Evolutionary conservation across 73 alveolate species (phyloP).

Genomic region (Symbiodinium natans): DNA sequence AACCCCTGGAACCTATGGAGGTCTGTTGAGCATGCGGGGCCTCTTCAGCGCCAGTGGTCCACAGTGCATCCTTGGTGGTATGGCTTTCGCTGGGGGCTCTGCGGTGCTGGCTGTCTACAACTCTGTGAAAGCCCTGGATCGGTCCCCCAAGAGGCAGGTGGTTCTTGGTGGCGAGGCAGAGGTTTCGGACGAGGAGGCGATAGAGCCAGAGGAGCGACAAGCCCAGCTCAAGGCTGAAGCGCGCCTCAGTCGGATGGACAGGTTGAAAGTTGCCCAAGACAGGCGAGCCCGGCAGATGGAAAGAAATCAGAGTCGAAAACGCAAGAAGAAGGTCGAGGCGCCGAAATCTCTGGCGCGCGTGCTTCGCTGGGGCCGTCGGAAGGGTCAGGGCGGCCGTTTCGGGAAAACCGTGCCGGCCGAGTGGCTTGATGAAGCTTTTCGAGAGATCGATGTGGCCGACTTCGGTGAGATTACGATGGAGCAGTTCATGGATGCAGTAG

Average conservation of each 20-base stretch:
- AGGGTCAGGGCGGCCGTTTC: neutral
- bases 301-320: no score
- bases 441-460: neutral
- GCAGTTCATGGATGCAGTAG: neutral
- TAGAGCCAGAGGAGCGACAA: neutral
- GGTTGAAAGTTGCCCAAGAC: slow-evolving; percentile 7
- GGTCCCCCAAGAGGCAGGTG: slow-evolving; percentile 16
- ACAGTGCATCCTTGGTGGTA: slow-evolving; percentile 41
- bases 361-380: slow-evolving; percentile 1
- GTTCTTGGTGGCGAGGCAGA: slow-evolving; percentile 51
- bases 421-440: neutral
- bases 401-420: neutral
- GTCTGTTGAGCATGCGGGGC: slow-evolving; percentile 64
- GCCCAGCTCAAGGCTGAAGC: neutral
- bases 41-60: slow-evolving; percentile 74
- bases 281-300: neutral
- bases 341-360: no score
- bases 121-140: slow-evolving; percentile 55
- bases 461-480: neutral
- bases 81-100: slow-evolving; percentile 58
- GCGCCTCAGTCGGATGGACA: neutral
- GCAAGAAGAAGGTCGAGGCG: no score
- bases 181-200: slow-evolving; percentile 10
- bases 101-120: slow-evolving; percentile 69
- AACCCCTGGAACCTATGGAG: no score